A percentile compares a stretch with the other conserved stretches of the same genome.
Evolutionary conservation across 2,329 filamentous ascomycete genomes (phyloP).

Genomic region (Passalora sequoiae): DNA sequence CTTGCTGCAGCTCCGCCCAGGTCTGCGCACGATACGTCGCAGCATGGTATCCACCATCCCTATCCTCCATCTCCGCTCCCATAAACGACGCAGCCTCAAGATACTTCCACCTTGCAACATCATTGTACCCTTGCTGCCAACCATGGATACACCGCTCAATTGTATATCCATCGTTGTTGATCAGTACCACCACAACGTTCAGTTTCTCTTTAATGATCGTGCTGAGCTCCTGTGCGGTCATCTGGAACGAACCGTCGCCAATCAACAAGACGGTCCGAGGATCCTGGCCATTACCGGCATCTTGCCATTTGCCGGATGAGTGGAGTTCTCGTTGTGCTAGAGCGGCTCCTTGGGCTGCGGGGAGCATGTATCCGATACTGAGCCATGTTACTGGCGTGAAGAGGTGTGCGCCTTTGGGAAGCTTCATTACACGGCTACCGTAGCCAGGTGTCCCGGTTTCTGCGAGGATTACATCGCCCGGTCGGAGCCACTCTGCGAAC

Average conservation of each 20-base stretch:
- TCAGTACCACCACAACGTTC: slow-evolving; percentile 38
- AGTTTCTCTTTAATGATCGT: slow-evolving; percentile 51
- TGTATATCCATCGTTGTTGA: slow-evolving; percentile 47
- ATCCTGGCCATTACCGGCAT: slow-evolving; percentile 8
- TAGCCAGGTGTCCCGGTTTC: slow-evolving; percentile 87
- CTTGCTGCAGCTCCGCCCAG: background rate
- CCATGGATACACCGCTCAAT: slow-evolving; percentile 45
- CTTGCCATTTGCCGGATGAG: slow-evolving; percentile 23
- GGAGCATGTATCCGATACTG: slow-evolving; percentile 61
- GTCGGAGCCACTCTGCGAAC: slow-evolving; percentile 58
- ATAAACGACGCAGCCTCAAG: background rate
- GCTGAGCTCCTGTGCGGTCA: slow-evolving; percentile 61
- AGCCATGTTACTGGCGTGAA: slow-evolving; percentile 74
- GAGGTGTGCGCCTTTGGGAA: slow-evolving; percentile 70
- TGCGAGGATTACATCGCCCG: slow-evolving; percentile 73
- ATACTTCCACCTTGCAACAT: slow-evolving; percentile 15
- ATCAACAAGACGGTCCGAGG: slow-evolving; percentile 27
- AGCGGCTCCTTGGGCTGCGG: slow-evolving; percentile 62
- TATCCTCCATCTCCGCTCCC: background rate
- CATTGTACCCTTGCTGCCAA: slow-evolving; percentile 24
- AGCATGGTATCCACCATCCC: background rate
- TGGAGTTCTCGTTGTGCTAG: slow-evolving; percentile 47
- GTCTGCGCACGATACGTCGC: background rate
- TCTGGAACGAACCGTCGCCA: slow-evolving; percentile 60
- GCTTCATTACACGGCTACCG: slow-evolving; percentile 78